Percentiles rank a stretch among this genome's conserved stretches.
phyloP scores from a whole-genome alignment of 352 stramenopile genomes.

The Aphanomyces astaci region DNA sequence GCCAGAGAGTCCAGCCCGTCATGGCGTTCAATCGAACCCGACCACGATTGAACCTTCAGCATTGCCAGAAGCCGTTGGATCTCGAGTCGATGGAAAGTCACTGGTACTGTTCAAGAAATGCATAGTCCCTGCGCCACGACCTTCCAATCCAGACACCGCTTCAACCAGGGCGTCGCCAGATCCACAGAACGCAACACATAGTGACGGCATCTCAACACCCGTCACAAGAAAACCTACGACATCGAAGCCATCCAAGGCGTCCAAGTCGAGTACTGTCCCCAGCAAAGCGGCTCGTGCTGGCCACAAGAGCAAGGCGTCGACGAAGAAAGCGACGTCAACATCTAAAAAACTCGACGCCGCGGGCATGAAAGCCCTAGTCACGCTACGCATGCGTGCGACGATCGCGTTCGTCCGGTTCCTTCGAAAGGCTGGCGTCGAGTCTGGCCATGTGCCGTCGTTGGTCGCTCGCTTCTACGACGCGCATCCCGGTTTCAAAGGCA shows the following conservation, averaged over 20 bases:
- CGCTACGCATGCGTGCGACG: neutral
- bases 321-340: neutral
- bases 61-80: neutral
- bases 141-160: no score
- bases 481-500: neutral
- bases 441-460: neutral
- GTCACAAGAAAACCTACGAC: no score
- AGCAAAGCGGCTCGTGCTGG: no score
- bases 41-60: no score
- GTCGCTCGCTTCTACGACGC: neutral
- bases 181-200: no score
- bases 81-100: neutral
- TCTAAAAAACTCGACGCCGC: neutral
- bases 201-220: no score
- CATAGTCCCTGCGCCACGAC: neutral
- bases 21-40: no score
- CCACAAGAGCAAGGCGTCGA: neutral
- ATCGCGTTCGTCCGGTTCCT: constrained; percentile 5
- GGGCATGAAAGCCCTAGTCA: neutral
- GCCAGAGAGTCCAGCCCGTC: no score
- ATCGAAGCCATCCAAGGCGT: no score
- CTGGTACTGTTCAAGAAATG: no score
- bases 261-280: no score
- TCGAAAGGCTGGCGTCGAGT: neutral
- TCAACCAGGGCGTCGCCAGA: no score